These are phyloP conservation scores for Kregervanrija fluxuum DNA, from an alignment of 805 yeast species.

Conservation along the genomic window DNA sequence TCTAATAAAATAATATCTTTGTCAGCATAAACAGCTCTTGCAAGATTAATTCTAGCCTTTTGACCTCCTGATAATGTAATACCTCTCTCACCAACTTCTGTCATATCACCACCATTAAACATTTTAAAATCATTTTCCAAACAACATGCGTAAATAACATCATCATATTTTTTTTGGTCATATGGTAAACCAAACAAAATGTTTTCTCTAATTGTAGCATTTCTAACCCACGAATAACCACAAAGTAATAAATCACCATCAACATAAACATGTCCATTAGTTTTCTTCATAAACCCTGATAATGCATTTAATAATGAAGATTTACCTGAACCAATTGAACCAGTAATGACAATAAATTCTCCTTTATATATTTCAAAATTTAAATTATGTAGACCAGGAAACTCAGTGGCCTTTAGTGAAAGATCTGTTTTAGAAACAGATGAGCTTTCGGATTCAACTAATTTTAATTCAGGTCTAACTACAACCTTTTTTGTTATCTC, in stretches of 20 bases:
- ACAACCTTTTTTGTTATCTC: background rate
- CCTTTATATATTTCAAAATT: constrained; percentile 49
- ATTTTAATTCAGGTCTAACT: background rate
- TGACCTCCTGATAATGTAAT: constrained; percentile 84
- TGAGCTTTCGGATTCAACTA: background rate
- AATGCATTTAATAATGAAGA: constrained; percentile 65
- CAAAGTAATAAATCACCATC: constrained; percentile 46
- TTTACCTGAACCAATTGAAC: constrained; percentile 63
- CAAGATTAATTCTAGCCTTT: constrained; percentile 67
- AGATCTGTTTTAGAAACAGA: background rate
- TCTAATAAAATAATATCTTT: constrained; percentile 54
- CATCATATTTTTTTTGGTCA: constrained; percentile 43
- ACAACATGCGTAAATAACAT: constrained; percentile 59
- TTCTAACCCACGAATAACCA: constrained; percentile 83
- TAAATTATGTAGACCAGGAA: constrained; percentile 44
- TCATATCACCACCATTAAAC: constrained; percentile 66
- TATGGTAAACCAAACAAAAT: constrained; percentile 58
- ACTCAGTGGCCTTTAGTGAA: constrained; percentile 10
- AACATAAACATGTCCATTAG: constrained; percentile 42
- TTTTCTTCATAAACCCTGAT: constrained; percentile 63
- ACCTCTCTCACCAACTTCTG: constrained; percentile 83
- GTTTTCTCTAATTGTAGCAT: constrained; percentile 69
- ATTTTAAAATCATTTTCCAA: constrained; percentile 55
- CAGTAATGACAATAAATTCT: constrained; percentile 72
- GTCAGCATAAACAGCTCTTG: constrained; percentile 61